phyloP scores from a whole-genome alignment of 2,329 filamentous ascomycete genomes.

The Orbilia javanica region DNA sequence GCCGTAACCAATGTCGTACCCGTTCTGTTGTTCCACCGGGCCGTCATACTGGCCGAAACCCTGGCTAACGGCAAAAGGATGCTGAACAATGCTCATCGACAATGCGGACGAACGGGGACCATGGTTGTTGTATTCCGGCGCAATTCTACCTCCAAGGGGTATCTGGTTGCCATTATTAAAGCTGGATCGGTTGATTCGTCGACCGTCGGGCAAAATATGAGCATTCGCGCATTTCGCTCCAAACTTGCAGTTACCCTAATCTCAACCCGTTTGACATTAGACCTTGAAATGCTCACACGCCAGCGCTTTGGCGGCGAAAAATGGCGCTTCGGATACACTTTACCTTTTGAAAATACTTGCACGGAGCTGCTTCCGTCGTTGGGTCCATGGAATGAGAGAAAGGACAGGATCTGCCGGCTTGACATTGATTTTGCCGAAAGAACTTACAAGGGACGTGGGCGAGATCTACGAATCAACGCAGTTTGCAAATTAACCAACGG shows the following conservation, averaged over 20 bases:
- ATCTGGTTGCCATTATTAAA: constrained; percentile 69
- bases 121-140: constrained; percentile 74
- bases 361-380: constrained; percentile 84
- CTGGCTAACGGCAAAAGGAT: constrained; percentile 66
- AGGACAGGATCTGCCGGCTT: constrained; percentile 94
- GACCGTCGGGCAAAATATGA: constrained; percentile 92
- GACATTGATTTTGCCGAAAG: constrained; percentile 94
- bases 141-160: constrained; percentile 76
- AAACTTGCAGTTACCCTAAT: constrained; percentile 97
- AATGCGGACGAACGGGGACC: constrained; percentile 76
- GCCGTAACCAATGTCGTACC: constrained; percentile 67
- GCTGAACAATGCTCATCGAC: constrained; percentile 73
- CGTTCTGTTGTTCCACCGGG: constrained; percentile 72
- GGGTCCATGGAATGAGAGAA: constrained; percentile 93
- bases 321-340: constrained; percentile 61
- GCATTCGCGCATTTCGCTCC: constrained; percentile 97
- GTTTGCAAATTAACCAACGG: constrained; percentile 48
- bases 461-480: constrained; percentile 74
- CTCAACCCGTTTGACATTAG: constrained; percentile 60
- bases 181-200: constrained; percentile 83
- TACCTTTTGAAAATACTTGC: constrained; percentile 99
- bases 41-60: constrained; percentile 68
- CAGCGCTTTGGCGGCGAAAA: constrained; percentile 29
- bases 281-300: constrained; percentile 22
- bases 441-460: constrained; percentile 99